These are phyloP conservation scores for Trametes elegans DNA, from an alignment of 768 basidiomycete genomes.

Conservation along the genomic window DNA sequence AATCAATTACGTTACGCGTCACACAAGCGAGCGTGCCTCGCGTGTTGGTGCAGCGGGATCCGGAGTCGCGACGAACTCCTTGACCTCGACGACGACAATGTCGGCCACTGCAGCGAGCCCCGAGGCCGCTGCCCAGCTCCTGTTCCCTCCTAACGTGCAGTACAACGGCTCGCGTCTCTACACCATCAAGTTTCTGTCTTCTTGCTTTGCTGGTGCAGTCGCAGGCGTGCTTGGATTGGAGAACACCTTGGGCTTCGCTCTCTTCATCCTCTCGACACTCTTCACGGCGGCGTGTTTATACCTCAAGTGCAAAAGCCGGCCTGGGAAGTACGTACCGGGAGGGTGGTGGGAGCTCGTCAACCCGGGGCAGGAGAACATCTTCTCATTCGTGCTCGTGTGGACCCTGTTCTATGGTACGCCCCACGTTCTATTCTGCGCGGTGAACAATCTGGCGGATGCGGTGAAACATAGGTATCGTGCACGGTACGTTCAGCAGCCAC, in stretches of 20 bases:
- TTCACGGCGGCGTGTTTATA: conserved; percentile 66
- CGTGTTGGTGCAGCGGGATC: background rate
- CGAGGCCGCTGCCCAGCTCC: conserved; percentile 50
- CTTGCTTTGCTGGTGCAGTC: conserved; percentile 83
- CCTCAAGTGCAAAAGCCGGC: conserved; percentile 70
- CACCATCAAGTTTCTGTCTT: conserved; percentile 75
- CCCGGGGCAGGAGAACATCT: conserved; percentile 87
- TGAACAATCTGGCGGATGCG: conserved; percentile 8
- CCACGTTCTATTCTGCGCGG: conserved; percentile 1
- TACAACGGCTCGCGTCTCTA: conserved; percentile 56
- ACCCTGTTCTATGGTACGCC: conserved; percentile 85
- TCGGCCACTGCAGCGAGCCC: conserved; percentile 39
- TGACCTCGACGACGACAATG: conserved; percentile 20
- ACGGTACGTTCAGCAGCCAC: conserved; percentile 36
- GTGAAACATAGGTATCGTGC: conserved; percentile 41
- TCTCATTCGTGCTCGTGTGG: conserved; percentile 92
- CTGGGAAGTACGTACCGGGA: conserved; percentile 59
- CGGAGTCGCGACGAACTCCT: background rate
- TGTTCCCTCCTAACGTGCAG: conserved; percentile 65
- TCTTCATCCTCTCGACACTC: conserved; percentile 70
- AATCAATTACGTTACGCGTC: conserved; percentile 1
- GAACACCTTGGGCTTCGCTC: conserved; percentile 77
- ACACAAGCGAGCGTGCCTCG: background rate
- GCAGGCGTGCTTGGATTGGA: conserved; percentile 89
- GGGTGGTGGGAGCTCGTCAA: conserved; percentile 70